Percentiles rank a stretch among this genome's conserved stretches.
Evolutionary conservation across 768 basidiomycete species (phyloP).

Genomic region (Boletus rubropictus): DNA sequence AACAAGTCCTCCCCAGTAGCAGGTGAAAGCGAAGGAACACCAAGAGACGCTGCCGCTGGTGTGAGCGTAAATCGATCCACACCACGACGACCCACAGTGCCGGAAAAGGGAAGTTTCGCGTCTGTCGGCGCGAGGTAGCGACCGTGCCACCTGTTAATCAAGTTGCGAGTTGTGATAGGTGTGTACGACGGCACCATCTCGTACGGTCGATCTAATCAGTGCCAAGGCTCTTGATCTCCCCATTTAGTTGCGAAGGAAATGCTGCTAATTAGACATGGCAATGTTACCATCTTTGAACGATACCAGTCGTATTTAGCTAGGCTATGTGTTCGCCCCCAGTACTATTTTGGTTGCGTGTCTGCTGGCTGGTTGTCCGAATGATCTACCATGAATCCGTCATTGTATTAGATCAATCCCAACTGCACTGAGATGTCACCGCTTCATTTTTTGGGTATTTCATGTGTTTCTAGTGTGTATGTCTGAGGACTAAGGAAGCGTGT

Average conservation of each 20-base stretch:
- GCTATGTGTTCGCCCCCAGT: neutral
- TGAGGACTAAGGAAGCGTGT: neutral
- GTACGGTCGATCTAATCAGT: slow-evolving; percentile 7
- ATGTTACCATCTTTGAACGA: slow-evolving; percentile 1
- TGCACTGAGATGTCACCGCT: neutral
- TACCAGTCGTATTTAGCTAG: slow-evolving; percentile 10
- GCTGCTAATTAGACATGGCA: neutral
- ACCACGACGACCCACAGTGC: slow-evolving; percentile 4
- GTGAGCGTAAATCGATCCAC: neutral
- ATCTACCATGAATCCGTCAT: neutral
- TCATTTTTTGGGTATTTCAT: neutral
- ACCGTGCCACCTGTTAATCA: neutral
- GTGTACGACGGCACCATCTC: neutral
- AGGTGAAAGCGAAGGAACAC: slow-evolving; percentile 9
- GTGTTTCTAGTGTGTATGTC: slow-evolving; percentile 4
- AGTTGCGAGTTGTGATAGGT: slow-evolving; percentile 10
- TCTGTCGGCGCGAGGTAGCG: slow-evolving; percentile 11
- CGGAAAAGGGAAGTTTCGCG: slow-evolving; percentile 5
- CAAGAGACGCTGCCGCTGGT: slow-evolving; percentile 1
- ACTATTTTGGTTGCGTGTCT: neutral
- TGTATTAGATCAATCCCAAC: neutral
- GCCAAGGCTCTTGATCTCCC: neutral
- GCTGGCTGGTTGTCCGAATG: neutral
- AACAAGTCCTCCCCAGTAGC: slow-evolving; percentile 5
- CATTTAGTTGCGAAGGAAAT: slow-evolving; percentile 9